Conservation (phyloP, 2,329 filamentous ascomycete genomes). For the Cercospora sesami region DNA sequence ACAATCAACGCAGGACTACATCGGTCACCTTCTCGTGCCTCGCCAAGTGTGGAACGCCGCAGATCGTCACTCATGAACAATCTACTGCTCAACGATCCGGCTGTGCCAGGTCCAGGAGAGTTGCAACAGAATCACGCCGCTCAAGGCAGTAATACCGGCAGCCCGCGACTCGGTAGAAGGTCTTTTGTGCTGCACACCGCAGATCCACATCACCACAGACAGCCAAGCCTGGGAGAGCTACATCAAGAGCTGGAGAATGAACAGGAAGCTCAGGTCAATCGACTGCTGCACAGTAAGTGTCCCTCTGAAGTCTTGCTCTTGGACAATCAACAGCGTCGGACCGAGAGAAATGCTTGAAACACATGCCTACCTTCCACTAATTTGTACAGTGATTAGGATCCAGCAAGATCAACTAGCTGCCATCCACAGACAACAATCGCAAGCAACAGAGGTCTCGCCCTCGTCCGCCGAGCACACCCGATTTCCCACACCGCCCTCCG, state of each 20-base stretch:
- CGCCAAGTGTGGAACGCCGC: constrained; percentile 56
- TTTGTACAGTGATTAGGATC: constrained; percentile 63
- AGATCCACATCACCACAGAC: constrained; percentile 61
- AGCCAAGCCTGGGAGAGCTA: constrained; percentile 72
- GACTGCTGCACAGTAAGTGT: constrained; percentile 57
- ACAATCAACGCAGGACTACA: constrained; percentile 68
- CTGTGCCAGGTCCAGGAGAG: constrained; percentile 67
- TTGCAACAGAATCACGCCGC: constrained; percentile 53
- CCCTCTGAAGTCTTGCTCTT: not conserved
- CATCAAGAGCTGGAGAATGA: constrained; percentile 78
- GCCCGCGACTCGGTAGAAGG: constrained; percentile 28
- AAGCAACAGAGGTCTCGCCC: constrained; percentile 38
- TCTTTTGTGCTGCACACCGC: constrained; percentile 48
- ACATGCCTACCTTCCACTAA: not conserved
- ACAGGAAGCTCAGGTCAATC: constrained; percentile 77
- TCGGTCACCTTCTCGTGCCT: constrained; percentile 49
- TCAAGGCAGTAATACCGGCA: constrained; percentile 33
- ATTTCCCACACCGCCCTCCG: constrained; percentile 41
- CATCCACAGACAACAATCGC: constrained; percentile 51
- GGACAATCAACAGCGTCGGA: not conserved
- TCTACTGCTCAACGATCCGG: constrained; percentile 70
- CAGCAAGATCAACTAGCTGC: constrained; percentile 69
- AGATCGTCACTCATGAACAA: constrained; percentile 72
- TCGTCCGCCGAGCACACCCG: constrained; percentile 25
- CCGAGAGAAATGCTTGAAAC: not conserved